A percentile compares a stretch with the other conserved stretches of the same genome.
Conservation (phyloP, 2,329 filamentous ascomycete genomes). For the Lecanicillium sp. region DNA sequence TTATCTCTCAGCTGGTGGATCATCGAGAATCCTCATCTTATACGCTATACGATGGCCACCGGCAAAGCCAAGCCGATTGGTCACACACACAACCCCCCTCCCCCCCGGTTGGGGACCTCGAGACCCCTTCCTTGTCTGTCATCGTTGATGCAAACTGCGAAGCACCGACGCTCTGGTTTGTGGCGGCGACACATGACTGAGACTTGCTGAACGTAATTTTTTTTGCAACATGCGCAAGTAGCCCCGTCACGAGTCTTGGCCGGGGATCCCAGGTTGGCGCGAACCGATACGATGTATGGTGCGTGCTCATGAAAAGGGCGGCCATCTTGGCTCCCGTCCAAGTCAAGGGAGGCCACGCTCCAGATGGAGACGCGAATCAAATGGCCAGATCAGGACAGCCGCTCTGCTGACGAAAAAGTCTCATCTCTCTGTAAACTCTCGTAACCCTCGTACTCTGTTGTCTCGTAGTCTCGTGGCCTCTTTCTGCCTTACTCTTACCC, state of each 20-base stretch:
- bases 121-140: no score
- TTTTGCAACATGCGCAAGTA: background rate
- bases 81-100: no score
- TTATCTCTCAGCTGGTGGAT: background rate
- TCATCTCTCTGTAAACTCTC: background rate
- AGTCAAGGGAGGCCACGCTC: conserved; percentile 6
- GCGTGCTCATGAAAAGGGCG: background rate
- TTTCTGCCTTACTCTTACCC: no score
- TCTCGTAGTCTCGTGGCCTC: no score
- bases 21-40: no score
- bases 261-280: no score
- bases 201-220: background rate
- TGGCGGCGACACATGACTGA: background rate
- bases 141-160: no score
- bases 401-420: background rate
- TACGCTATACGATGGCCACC: no score
- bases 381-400: background rate
- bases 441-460: background rate
- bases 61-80: no score
- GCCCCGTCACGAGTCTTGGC: background rate
- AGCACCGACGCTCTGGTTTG: background rate
- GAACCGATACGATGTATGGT: background rate
- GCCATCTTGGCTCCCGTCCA: background rate
- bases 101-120: no score
- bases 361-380: background rate